A percentile compares a stretch with the other conserved stretches of the same genome.
phyloP scores from a whole-genome alignment of 2,329 filamentous ascomycete species.

The Diplodia mutila region DNA sequence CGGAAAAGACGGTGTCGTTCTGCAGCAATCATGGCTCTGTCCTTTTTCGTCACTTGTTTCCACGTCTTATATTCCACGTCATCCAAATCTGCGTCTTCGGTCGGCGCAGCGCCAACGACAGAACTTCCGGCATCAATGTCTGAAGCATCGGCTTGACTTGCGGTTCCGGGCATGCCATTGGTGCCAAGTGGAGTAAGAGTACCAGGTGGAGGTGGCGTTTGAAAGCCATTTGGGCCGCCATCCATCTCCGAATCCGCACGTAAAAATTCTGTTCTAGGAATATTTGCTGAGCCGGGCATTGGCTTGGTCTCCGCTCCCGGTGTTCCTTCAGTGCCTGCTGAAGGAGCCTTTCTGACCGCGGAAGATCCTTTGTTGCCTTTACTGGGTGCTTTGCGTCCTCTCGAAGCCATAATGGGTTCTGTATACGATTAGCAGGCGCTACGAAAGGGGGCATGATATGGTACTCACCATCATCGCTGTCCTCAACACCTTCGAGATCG shows the following conservation, averaged over 20 bases:
- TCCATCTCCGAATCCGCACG: constrained; percentile 73
- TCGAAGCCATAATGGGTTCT: constrained; percentile 91
- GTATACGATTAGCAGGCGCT: not conserved
- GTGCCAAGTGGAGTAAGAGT: constrained; percentile 75
- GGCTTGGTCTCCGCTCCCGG: constrained; percentile 77
- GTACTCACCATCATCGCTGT: constrained; percentile 74
- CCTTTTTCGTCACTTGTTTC: constrained; percentile 99
- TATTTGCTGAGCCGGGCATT: constrained; percentile 57
- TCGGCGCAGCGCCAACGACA: constrained; percentile 67
- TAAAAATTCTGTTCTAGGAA: constrained; percentile 56
- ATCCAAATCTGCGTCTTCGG: constrained; percentile 81
- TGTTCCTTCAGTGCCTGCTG: constrained; percentile 77
- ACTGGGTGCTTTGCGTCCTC: constrained; percentile 82
- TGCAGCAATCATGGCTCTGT: constrained; percentile 82
- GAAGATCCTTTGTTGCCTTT: constrained; percentile 71
- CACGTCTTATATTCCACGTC: constrained; percentile 93
- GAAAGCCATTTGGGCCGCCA: constrained; percentile 79
- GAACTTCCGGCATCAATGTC: constrained; percentile 72
- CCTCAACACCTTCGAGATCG: constrained; percentile 56
- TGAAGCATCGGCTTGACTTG: constrained; percentile 80
- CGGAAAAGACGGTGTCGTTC: constrained; percentile 86
- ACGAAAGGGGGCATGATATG: not conserved
- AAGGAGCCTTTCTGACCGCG: constrained; percentile 71
- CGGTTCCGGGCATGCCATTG: constrained; percentile 66
- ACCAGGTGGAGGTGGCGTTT: constrained; percentile 77